Evolutionary conservation across 495 filamentous ascomycete genomes (phyloP), one percentile per base, ranked within the genome.

Genomic region (Aspergillus sparsus): DNA sequence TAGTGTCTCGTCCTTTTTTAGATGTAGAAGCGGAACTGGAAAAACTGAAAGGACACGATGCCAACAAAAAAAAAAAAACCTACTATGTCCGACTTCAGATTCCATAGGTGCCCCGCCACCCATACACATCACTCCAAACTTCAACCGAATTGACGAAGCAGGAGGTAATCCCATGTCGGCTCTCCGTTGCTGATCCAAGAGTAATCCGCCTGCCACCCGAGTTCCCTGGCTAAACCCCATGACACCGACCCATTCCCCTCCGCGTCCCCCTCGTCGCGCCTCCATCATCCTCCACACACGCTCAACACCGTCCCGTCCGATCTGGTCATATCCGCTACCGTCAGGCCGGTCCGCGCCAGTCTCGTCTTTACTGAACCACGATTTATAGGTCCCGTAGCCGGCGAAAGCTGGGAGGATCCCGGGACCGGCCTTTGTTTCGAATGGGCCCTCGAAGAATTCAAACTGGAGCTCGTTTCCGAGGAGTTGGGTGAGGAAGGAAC

Each of bases 151-250:
- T 15, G n/a, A 9, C 0, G 6, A 15, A n/a, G 11, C 35, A n/a
- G 4, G 33, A 13, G 34, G 18, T 10, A 56, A 39, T 21, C 47
- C 49, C 46, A 32, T 2, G 5, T 36, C 34, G 18, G 49, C 39
- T 12, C 77, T 80, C 41, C 86, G 77, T 79, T 83, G 86, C 50
- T 78, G 71, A 35, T 85, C 83, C 18, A 66, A 49, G 32, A 71
- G 57, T 16, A 75, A 46, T 62, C 80, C 83, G 15, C 78, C 80
- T 7, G 76, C 72, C 27, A 87, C 41, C 71, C 87, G 85, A 18
- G 82, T 87, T 34, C 87, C 86, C 71, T 89, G 71, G 32, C 68
- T 71, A 61, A 75, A 75, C 16, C 73, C 87, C 65, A 89, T 59
- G 13, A 85, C 54, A 0, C 77, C 86, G 10, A 87, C 80, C 83